Evolutionary conservation across 2,329 filamentous ascomycete genomes (phyloP), one percentile per base, ranked within the genome.

Genomic region (Colletotrichum phormii): DNA sequence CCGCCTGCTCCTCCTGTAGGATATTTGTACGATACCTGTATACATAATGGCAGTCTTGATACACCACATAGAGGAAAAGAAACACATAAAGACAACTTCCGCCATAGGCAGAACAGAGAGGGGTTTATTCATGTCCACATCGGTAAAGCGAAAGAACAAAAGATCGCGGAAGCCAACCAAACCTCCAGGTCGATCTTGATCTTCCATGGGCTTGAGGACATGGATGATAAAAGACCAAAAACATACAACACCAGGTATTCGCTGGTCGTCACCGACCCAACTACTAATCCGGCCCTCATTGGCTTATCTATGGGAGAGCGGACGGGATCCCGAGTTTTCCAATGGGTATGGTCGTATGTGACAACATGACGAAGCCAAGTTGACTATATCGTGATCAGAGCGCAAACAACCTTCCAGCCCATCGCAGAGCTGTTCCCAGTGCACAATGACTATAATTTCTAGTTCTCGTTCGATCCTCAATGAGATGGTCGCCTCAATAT

Each of bases 291-390:
- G 51, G 67, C 67, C 60, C 67, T 65, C 67, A 60, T 26, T 61
- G 62, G 61, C 54, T 71, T 71, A 66, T 71, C 67, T 66, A 71
- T 66, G 67, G 67, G 67, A 71, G 67, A 71, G 67, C 67, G 67
- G 67, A 71, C 67, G 67, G 68, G 68, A 71, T 71, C 68, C 63
- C 68, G 68, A 70, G 67, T 70, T 70, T 22, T 70, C 67, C 67
- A 65, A 42, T 65, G 67, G 67, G 67, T 70, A 70, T 70, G 67
- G 67, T 65, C 61, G 67, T 59, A 70, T 70, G 67, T 70, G 54
- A 1, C 3, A 3, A 4, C 0, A 1, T 0, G 11, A 0, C 0
- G 8, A n/a, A 4, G 29, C 4, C 4, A 29, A 18, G 12, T 13
- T n/a, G n/a, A 9, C 2, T 1, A 26, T 26, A 42, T n/a, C 5